Conservation (phyloP, 345 rosid species). For the Euphorbia tirucalli region DNA sequence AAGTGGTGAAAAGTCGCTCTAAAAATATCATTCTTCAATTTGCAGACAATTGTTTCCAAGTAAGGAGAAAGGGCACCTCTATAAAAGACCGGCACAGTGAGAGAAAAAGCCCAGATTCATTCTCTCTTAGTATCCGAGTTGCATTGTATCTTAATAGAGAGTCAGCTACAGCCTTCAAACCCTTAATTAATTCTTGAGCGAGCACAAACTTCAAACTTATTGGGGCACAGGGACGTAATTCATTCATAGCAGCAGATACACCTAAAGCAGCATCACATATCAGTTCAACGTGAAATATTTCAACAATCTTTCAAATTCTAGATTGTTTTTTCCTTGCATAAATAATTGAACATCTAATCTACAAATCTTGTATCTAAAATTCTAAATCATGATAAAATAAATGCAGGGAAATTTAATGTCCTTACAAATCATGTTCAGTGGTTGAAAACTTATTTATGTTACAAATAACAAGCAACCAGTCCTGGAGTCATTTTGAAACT, state of each 20-base stretch:
- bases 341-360: neutral
- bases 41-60: neutral
- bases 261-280: constrained; percentile 41
- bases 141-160: constrained; percentile 78
- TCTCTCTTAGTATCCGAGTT: constrained; percentile 87
- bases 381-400: neutral
- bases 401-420: neutral
- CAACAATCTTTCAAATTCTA: neutral
- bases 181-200: constrained; percentile 76
- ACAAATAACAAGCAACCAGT: neutral
- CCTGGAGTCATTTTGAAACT: neutral
- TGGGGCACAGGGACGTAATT: constrained; percentile 89
- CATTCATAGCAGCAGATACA: constrained; percentile 91
- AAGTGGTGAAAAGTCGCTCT: constrained; percentile 8
- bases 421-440: neutral
- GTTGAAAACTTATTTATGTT: neutral
- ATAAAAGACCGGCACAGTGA: constrained; percentile 86
- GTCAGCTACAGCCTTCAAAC: constrained; percentile 80
- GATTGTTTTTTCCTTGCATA: neutral
- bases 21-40: neutral
- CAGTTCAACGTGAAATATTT: neutral
- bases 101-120: constrained; percentile 76
- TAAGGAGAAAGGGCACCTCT: constrained; percentile 48
- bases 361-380: neutral
- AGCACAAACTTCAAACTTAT: constrained; percentile 69